Evolutionary conservation across 257 asterid genomes (phyloP), one percentile per base, ranked within the genome.

Genomic region (Henckelia pumila): DNA sequence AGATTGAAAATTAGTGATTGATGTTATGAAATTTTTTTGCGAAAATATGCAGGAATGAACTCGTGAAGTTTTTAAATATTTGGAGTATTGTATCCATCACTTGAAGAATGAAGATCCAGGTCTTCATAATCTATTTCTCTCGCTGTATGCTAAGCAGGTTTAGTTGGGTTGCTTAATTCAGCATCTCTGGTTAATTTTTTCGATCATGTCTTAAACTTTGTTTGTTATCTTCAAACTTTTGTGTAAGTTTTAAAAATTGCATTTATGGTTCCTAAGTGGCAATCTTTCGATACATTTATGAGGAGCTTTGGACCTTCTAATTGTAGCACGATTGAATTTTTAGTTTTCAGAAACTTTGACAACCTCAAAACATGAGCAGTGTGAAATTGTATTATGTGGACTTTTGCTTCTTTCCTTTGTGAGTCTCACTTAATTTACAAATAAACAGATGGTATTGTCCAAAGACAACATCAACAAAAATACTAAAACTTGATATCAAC

Each of bases 71-170:
- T 88, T 94, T 71, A 94, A 94, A 78, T 94, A 90, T 78, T 71
- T 94, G 83, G 99, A 94, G 75, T 85, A 90, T 76, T 90, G 95
- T 71, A 95, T 88, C 69, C 96, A 86, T 71, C 92, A 89, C 73
- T 73, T 93, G 89, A 97, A 81, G 95, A 93, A 88, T 72, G 97
- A 90, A 83, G 99, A 93, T 84, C 88, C 96, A 35, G 95, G 99
- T 59, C 82, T 90, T 78, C 99, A 93, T 81, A 93, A 93, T 79
- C 79, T 93, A 71, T 57, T 52, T 7, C 49, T 24, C 26, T n/a
- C 35, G 32, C 79, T 94, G 75, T 94, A 94, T 65, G 81, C 96
- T 59, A 88, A 86, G 83, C 93, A 94, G 99, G 97, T 93, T 74
- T n/a, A n/a, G n/a, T n/a, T n/a, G 23, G 80, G 59, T 75, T 72